Percentiles rank a stretch among this genome's conserved stretches.
These are phyloP conservation scores for Cordyceps pruinosa DNA, from an alignment of 2,329 filamentous ascomycete genomes.

Conservation along the genomic window DNA sequence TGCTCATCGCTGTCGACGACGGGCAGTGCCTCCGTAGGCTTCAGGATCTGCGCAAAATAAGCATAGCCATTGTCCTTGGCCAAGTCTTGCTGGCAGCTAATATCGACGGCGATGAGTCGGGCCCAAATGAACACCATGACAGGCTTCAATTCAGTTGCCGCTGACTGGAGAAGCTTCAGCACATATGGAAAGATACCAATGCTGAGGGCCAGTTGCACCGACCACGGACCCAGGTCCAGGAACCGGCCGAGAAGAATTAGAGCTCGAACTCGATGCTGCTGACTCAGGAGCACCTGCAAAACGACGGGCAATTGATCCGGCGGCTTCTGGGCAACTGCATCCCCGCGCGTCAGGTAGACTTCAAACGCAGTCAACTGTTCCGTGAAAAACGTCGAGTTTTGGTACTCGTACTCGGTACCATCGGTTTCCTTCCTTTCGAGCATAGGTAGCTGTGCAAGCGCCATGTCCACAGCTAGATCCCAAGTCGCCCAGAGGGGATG, in stretches of 20 bases:
- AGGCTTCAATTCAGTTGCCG: constrained; percentile 87
- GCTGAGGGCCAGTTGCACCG: constrained; percentile 92
- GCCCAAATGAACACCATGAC: constrained; percentile 99
- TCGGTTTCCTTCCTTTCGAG: constrained; percentile 71
- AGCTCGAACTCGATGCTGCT: constrained; percentile 86
- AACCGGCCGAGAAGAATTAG: constrained; percentile 90
- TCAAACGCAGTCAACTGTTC: constrained; percentile 97
- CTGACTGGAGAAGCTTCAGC: constrained; percentile 91
- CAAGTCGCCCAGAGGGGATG: constrained; percentile 96
- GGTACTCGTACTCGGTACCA: constrained; percentile 78
- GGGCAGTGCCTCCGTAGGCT: constrained; percentile 73
- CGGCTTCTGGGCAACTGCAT: constrained; percentile 74
- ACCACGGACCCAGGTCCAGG: constrained; percentile 92
- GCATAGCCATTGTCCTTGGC: constrained; percentile 96
- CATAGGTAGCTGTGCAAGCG: constrained; percentile 79
- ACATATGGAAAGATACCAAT: constrained; percentile 99
- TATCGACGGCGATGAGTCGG: constrained; percentile 87
- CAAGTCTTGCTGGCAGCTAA: constrained; percentile 86
- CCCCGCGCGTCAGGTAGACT: constrained; percentile 78
- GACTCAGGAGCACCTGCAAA: constrained; percentile 88
- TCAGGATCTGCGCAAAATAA: constrained; percentile 91
- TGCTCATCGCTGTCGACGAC: constrained; percentile 88
- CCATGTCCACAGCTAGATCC: constrained; percentile 95
- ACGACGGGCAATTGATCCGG: constrained; percentile 96
- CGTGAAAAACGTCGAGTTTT: constrained; percentile 92